Evolutionary conservation across 345 rosid species (phyloP).

Genomic region (Sapria himalayana): DNA sequence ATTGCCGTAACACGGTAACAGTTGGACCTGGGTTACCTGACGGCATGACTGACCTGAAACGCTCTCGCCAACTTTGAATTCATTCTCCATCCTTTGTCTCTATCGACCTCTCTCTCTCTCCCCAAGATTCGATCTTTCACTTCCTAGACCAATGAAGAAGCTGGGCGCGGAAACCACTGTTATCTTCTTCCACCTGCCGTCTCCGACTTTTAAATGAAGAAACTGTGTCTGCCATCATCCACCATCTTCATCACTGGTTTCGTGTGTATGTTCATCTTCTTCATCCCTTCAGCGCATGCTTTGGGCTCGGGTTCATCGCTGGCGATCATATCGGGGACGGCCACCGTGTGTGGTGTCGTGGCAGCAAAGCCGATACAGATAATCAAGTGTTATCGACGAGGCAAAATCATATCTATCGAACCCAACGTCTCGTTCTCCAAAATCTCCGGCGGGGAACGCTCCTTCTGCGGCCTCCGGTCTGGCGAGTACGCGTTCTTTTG

Average conservation of each 20-base stretch:
- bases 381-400: constrained; percentile 25
- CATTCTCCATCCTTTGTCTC: constrained; percentile 7
- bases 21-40: no score
- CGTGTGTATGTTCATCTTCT: constrained; percentile 3
- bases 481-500: constrained; percentile 44
- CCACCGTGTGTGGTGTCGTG: constrained; percentile 45
- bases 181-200: constrained; percentile 10
- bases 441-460: constrained; percentile 38
- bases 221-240: background rate
- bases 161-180: constrained; percentile 6
- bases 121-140: background rate
- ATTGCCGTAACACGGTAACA: no score
- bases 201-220: constrained; percentile 29
- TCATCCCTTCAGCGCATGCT: constrained; percentile 11
- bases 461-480: constrained; percentile 49
- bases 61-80: no score
- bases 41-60: no score
- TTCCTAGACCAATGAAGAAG: constrained; percentile 26
- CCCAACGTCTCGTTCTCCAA: constrained; percentile 45
- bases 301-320: constrained; percentile 56
- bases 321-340: constrained; percentile 33
- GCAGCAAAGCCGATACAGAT: constrained; percentile 19
- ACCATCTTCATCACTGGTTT: constrained; percentile 5
- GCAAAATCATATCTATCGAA: constrained; percentile 9
- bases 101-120: constrained; percentile 6